Evolutionary conservation across 352 stramenopile species (phyloP), one percentile per base, ranked within the genome.

Genomic region (Globisporangium perplexum): DNA sequence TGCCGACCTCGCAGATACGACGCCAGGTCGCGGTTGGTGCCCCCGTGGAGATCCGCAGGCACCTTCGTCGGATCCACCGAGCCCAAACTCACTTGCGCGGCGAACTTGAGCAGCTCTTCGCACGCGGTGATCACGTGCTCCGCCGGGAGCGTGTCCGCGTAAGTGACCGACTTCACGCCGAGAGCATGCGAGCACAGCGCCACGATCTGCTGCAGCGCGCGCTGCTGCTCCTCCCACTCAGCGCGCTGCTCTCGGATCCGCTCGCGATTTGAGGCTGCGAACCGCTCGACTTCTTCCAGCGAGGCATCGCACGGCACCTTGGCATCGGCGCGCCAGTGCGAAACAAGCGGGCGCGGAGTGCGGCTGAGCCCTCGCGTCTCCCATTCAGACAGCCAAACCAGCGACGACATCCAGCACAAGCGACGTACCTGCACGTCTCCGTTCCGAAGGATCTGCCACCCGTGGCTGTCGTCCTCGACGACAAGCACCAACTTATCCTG

Each of bases 401-500:
- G 20, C 26, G 5, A 23, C 17, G 18, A 23, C 7, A 38, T 4
- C 31, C 31, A 38, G 5, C 33, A 7, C 33, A 17, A 12, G 5
- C 14, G 11, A 43, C 47, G 53, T 8, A 66, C 74, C 52, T 68
- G 71, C 1, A 85, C 61, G 50, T 59, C 31, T 7, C 72, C 74
- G 30, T 74, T 74, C 14, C 71, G 60, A 10, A 86, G 54, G 18
- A 88, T 57, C 18, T 55, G 52, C 63, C 74, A 88, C 0, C 66
- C 47, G 7, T 65, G 63, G 26, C 51, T 64, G 3, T 44, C 30
- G 14, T 83, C 74, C 62, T 88, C 77, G 6, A 88, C 61, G 1
- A 79, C 64, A 30, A 88, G 50, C 10, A 45, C 44, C 7, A 79
- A 30, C 38, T 62, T 68, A 39, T 81, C 65, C 23, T 83, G 39